Base-by-base conservation (phyloP, 2,329 filamentous ascomycete species). In the Talaromyces sp. region DNA sequence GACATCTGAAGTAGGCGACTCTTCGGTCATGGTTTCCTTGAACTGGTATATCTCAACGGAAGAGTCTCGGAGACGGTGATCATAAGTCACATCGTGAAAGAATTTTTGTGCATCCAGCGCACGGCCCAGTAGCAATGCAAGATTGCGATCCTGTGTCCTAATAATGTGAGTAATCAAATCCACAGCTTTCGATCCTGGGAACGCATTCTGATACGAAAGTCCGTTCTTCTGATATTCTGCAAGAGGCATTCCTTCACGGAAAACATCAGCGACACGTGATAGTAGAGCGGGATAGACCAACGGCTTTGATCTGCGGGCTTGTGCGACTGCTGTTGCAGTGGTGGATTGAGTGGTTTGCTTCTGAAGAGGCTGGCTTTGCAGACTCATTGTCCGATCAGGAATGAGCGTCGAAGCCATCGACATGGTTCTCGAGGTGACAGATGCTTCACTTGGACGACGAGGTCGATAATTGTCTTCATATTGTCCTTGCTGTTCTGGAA, bases 71-170 rank as follows among this genome's bases (percentile, higher is more conserved):
- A 99, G 82, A 57, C 95, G 87, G 78, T 99, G 95, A 72, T 97
- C 94, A 78, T 99, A 99, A 0, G 94, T 97, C 60, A 98, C 95
- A 83, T 99, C 95, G 81, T 99, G 95, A 76, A 99, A 99, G 81
- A 97, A 97, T 76, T 98, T 98, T 75, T 99, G 95, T 27, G 95
- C 95, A 79, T 99, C 95, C 67, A 99, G 82, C 49, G 95, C 93
- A 74, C 95, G 87, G 68, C 95, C 95, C 16, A 99, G 83, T 10
- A 99, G 86, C 58, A 99, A 83, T 11, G 95, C 95, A 67, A 99
- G 83, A 75, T 99, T 99, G 66, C 95, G 88, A 78, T 99, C 95
- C 0, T 92, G 97, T 1, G 95, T 99, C 74, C 96, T 90, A 78
- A 99, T 98, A 70, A 99, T 98, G 74, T 96, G 96, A 0, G 92